phyloP scores from a whole-genome alignment of 495 filamentous ascomycete genomes.

The Penicillium ochrochloron region DNA sequence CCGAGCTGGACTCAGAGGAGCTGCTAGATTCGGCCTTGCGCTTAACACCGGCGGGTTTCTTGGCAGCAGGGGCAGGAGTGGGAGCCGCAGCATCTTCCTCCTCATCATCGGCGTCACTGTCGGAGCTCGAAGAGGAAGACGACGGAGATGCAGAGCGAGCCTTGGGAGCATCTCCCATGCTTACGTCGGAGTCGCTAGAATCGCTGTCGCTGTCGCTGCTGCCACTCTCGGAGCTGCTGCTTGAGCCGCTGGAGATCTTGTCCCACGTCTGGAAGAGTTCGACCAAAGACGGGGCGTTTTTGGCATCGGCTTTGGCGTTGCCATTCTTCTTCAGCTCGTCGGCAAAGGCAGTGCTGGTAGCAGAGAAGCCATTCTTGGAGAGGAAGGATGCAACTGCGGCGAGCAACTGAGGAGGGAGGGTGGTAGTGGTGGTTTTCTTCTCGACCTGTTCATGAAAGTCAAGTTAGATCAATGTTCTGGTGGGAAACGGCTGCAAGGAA shows the following conservation, averaged over 20 bases:
- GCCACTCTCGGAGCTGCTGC: conserved; percentile 8
- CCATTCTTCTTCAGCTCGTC: conserved; percentile 51
- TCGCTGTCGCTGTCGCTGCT: conserved; percentile 36
- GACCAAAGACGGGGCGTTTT: conserved; percentile 49
- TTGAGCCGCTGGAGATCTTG: conserved; percentile 37
- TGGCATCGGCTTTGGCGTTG: conserved; percentile 35
- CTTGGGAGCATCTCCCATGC: conserved; percentile 60
- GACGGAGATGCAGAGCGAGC: conserved; percentile 46
- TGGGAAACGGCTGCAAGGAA: neutral
- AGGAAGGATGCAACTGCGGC: conserved; percentile 71
- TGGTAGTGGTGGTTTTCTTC: conserved; percentile 20
- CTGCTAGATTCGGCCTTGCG: conserved; percentile 66
- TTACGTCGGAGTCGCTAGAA: conserved; percentile 55
- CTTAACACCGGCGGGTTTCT: conserved; percentile 54
- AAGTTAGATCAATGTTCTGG: neutral
- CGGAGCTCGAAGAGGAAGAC: conserved; percentile 56
- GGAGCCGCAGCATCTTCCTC: conserved; percentile 51
- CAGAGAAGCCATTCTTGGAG: conserved; percentile 63
- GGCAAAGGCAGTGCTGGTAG: conserved; percentile 60
- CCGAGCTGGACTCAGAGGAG: conserved; percentile 54
- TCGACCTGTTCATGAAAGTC: conserved; percentile 1
- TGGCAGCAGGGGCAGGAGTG: conserved; percentile 35
- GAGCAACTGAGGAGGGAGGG: conserved; percentile 60
- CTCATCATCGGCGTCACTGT: conserved; percentile 66
- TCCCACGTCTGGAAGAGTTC: conserved; percentile 57